A percentile compares a stretch with the other conserved stretches of the same genome.
These are phyloP conservation scores for Aspergillus affinis DNA, from an alignment of 495 filamentous ascomycete genomes.

Conservation along the genomic window DNA sequence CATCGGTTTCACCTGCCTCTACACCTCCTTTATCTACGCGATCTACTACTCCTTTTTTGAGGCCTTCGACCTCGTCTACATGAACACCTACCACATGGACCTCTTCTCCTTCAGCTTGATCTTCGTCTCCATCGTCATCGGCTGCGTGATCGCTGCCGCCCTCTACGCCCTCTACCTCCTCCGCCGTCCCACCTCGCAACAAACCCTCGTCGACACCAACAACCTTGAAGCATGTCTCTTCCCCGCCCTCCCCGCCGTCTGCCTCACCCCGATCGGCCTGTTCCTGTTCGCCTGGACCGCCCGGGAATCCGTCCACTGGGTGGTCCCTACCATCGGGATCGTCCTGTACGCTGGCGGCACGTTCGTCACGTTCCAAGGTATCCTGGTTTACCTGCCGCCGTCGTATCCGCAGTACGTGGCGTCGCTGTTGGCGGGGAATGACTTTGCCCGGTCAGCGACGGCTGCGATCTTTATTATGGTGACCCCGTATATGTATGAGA, in stretches of 20 bases:
- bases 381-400: slow-evolving; percentile 45
- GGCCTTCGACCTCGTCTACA: slow-evolving; percentile 53
- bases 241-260: slow-evolving; percentile 44
- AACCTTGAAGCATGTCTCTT: slow-evolving; percentile 32
- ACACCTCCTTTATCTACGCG: slow-evolving; percentile 30
- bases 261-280: slow-evolving; percentile 45
- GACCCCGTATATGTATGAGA: slow-evolving; percentile 43
- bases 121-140: slow-evolving; percentile 50
- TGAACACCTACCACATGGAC: slow-evolving; percentile 46
- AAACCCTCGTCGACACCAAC: slow-evolving; percentile 34
- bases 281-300: slow-evolving; percentile 61
- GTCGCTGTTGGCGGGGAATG: slow-evolving; percentile 48
- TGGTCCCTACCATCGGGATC: slow-evolving; percentile 59
- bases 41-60: slow-evolving; percentile 50
- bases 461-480: slow-evolving; percentile 42
- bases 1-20: slow-evolving; percentile 8
- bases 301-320: slow-evolving; percentile 50
- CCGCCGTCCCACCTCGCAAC: not conserved
- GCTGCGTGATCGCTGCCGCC: slow-evolving; percentile 36
- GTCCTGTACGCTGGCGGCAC: slow-evolving; percentile 36
- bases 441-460: slow-evolving; percentile 2
- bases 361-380: slow-evolving; percentile 21
- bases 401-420: slow-evolving; percentile 46
- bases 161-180: slow-evolving; percentile 36
- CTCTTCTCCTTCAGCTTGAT: slow-evolving; percentile 45